These are phyloP conservation scores for Zygotorulaspora florentina DNA, from an alignment of 805 yeast genomes.

Conservation along the genomic window DNA sequence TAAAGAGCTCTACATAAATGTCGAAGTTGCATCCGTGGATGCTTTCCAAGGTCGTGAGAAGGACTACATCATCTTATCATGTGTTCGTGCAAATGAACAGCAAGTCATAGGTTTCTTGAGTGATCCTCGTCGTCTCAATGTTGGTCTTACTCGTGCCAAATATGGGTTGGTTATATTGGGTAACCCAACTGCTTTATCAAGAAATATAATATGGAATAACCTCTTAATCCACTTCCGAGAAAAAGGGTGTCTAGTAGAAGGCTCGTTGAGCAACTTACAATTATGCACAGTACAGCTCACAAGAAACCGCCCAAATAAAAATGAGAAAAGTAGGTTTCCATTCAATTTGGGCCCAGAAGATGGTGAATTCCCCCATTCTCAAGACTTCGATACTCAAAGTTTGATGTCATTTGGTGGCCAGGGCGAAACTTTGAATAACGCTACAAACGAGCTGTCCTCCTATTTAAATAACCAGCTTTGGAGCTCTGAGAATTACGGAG, in stretches of 20 bases:
- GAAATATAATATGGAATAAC: constrained; percentile 73
- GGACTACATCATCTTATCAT: constrained; percentile 87
- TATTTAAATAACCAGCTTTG: constrained; percentile 24
- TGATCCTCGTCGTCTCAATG: constrained; percentile 83
- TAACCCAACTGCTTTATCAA: constrained; percentile 71
- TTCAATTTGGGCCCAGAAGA: constrained; percentile 21
- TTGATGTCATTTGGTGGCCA: constrained; percentile 32
- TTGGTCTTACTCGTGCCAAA: constrained; percentile 83
- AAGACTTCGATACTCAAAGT: constrained; percentile 35
- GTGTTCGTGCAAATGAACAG: constrained; percentile 82
- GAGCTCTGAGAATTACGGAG: constrained; percentile 14
- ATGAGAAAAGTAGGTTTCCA: constrained; percentile 14
- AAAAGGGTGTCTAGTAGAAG: constrained; percentile 85
- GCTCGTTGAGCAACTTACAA: constrained; percentile 75
- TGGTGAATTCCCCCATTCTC: constrained; percentile 17
- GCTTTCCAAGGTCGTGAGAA: constrained; percentile 99
- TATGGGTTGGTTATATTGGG: constrained; percentile 80
- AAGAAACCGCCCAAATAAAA: constrained; percentile 27
- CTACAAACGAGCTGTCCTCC: constrained; percentile 24
- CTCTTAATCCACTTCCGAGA: constrained; percentile 75
- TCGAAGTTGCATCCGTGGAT: constrained; percentile 94
- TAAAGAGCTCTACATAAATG: constrained; percentile 58
- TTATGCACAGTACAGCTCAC: constrained; percentile 57
- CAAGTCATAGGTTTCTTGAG: constrained; percentile 77
- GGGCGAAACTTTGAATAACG: constrained; percentile 18